These are phyloP conservation scores for Pythium monospermum DNA, from an alignment of 352 stramenopile species.

Conservation along the genomic window DNA sequence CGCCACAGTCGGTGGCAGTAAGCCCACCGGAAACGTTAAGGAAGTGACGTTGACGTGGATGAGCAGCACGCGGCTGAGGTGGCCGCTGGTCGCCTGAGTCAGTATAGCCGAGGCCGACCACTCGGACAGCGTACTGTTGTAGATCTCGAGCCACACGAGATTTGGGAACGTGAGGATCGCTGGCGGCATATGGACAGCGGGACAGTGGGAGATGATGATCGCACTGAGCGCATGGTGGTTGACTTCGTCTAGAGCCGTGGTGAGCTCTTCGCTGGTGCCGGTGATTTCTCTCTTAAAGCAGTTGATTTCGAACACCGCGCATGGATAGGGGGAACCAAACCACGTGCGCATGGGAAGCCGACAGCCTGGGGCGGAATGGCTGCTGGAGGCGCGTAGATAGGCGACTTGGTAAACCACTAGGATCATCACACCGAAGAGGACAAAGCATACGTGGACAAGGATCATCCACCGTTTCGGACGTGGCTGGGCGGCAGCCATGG, in stretches of 20 bases:
- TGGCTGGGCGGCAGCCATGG: no score
- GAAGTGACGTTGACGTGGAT: not conserved
- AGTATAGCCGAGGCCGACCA: constrained; percentile 1
- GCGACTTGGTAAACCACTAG: not conserved
- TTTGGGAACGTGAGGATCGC: constrained; percentile 6
- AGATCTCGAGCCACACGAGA: constrained; percentile 6
- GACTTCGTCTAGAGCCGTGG: not conserved
- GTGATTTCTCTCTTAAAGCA: not conserved
- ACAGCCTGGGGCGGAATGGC: not conserved
- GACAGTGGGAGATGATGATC: constrained; percentile 9
- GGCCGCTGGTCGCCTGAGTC: not conserved
- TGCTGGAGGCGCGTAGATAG: not conserved
- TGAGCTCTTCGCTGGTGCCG: not conserved
- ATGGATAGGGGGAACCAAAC: not conserved
- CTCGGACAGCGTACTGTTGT: constrained; percentile 1
- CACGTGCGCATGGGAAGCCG: constrained; percentile 1
- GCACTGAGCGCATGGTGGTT: not conserved
- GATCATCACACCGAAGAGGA: no score
- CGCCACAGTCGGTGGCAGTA: not conserved
- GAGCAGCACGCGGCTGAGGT: constrained; percentile 1
- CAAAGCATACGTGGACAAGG: no score
- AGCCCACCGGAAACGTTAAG: not conserved
- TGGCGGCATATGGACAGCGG: constrained; percentile 2
- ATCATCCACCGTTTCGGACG: no score
- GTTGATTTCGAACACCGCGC: constrained; percentile 6